Conservation (phyloP, 305 asterid species). For the Striga hermonthica region DNA sequence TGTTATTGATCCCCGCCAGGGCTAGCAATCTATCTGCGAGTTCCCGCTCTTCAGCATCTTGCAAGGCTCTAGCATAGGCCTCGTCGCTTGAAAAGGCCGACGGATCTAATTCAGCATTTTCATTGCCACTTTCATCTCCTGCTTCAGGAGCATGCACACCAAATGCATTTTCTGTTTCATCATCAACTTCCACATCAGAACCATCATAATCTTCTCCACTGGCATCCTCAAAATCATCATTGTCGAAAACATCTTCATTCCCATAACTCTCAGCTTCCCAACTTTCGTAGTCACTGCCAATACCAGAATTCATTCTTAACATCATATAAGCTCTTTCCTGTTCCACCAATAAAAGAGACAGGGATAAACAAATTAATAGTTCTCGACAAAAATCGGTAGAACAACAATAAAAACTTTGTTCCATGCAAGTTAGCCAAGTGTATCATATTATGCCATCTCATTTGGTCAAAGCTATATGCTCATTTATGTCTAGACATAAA, state of each 20-base stretch:
- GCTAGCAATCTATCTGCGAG: constrained; percentile 88
- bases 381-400: background rate
- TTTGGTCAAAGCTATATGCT: no score
- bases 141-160: constrained; percentile 59
- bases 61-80: constrained; percentile 95
- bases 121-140: constrained; percentile 52
- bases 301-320: constrained; percentile 69
- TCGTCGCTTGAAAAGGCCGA: constrained; percentile 85
- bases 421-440: no score
- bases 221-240: constrained; percentile 57
- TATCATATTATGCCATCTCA: no score
- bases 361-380: background rate
- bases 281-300: constrained; percentile 68
- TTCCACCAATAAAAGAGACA: constrained; percentile 7
- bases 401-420: background rate
- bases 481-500: no score
- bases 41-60: constrained; percentile 85
- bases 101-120: constrained; percentile 67
- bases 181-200: constrained; percentile 51
- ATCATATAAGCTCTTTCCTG: constrained; percentile 98
- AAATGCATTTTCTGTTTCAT: constrained; percentile 57
- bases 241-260: constrained; percentile 47
- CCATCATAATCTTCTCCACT: constrained; percentile 67
- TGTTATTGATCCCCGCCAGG: constrained; percentile 69
- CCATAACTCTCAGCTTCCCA: constrained; percentile 66